These are phyloP conservation scores for Hypoxylon cercidicola DNA, from an alignment of 495 filamentous ascomycete genomes.

Conservation along the genomic window DNA sequence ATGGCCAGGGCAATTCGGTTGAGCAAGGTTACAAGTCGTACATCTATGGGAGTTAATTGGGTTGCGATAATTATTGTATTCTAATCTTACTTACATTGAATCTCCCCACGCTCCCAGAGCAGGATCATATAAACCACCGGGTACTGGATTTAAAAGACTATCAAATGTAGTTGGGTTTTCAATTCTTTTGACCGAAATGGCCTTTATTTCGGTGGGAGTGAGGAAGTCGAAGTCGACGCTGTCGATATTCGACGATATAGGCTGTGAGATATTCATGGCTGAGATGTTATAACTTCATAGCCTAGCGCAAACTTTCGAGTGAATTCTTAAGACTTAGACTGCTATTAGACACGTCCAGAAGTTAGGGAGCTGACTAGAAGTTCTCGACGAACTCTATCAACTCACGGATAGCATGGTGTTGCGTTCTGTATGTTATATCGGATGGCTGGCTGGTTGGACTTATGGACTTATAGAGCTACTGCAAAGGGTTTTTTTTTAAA, in stretches of 20 bases:
- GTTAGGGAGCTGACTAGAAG: constrained; percentile 8
- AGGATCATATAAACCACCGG: constrained; percentile 91
- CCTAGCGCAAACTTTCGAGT: constrained; percentile 18
- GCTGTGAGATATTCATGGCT: constrained; percentile 86
- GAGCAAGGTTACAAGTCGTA: constrained; percentile 84
- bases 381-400: constrained; percentile 22
- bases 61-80: constrained; percentile 3
- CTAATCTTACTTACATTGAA: constrained; percentile 68
- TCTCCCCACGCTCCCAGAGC: constrained; percentile 93
- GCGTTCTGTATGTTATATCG: constrained; percentile 12
- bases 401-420: constrained; percentile 16
- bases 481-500: constrained; percentile 31
- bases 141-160: constrained; percentile 82
- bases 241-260: constrained; percentile 83
- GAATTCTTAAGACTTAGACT: not conserved
- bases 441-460: constrained; percentile 12
- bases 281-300: constrained; percentile 35
- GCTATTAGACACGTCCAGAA: not conserved
- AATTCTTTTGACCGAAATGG: constrained; percentile 91
- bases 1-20: constrained; percentile 88
- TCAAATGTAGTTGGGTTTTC: constrained; percentile 91
- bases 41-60: constrained; percentile 67
- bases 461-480: constrained; percentile 8
- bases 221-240: constrained; percentile 91
- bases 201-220: constrained; percentile 80